Evolutionary conservation across 2,329 filamentous ascomycete genomes (phyloP).

Genomic region (Westerdykella sp.): DNA sequence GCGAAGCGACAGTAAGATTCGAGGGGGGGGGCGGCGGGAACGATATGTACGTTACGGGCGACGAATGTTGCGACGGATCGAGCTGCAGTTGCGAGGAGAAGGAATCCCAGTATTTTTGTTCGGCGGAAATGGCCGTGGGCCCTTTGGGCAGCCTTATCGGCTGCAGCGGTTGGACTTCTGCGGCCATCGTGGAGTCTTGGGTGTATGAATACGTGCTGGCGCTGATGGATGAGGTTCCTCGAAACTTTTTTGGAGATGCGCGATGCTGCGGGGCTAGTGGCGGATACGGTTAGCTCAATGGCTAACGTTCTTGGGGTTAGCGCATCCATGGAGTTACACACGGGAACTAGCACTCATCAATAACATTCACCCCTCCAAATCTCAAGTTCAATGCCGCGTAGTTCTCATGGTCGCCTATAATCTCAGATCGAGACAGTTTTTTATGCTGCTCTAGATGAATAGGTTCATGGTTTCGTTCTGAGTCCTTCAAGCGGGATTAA

Average conservation of each 20-base stretch:
- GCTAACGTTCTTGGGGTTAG: too few relatives aligned
- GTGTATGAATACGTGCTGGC: not conserved
- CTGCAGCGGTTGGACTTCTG: constrained; percentile 73
- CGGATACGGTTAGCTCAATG: too few relatives aligned
- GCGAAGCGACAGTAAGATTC: constrained; percentile 34
- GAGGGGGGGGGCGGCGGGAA: constrained; percentile 48
- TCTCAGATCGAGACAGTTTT: too few relatives aligned
- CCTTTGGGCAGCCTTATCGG: constrained; percentile 78
- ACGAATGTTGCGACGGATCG: constrained; percentile 76
- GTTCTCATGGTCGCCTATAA: too few relatives aligned
- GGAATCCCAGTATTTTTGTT: constrained; percentile 93
- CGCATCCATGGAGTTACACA: too few relatives aligned
- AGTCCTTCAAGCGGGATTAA: too few relatives aligned
- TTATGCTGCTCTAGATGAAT: too few relatives aligned
- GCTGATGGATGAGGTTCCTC: not conserved
- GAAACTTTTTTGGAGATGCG: constrained; percentile 6
- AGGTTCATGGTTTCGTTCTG: too few relatives aligned
- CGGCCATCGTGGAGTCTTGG: constrained; percentile 59
- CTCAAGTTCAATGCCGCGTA: too few relatives aligned
- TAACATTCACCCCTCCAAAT: too few relatives aligned
- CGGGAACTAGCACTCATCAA: too few relatives aligned
- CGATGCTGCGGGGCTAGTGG: not conserved
- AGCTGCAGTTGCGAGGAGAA: constrained; percentile 90
- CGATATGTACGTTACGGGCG: constrained; percentile 85
- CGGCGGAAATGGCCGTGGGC: constrained; percentile 75